Evolutionary conservation across 805 yeast genomes (phyloP).

Genomic region (Wickerhamiella sergipiensis): DNA sequence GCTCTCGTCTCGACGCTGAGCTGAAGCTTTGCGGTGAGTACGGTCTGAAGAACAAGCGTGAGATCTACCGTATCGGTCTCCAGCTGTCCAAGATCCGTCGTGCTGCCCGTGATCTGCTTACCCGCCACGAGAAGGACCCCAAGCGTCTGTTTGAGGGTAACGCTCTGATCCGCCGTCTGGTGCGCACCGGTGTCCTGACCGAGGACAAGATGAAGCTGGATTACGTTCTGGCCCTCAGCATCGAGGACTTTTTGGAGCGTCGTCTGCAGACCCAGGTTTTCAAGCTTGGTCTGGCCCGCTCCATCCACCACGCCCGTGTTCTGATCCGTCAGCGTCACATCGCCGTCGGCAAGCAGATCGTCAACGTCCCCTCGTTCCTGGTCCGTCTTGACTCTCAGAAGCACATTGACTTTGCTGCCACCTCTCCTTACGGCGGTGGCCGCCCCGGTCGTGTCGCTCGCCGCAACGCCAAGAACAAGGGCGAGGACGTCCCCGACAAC

Average conservation of each 20-base stretch:
- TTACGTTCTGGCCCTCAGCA: constrained; percentile 95
- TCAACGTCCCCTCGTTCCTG: constrained; percentile 97
- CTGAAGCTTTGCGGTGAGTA: constrained; percentile 98
- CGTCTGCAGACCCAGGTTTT: constrained; percentile 99
- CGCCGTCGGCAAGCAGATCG: constrained; percentile 99
- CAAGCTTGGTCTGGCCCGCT: constrained; percentile 98
- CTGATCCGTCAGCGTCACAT: constrained; percentile 98
- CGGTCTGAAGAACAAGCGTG: constrained; percentile 99
- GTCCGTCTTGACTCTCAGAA: constrained; percentile 99
- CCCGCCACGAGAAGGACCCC: constrained; percentile 99
- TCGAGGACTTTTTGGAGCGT: constrained; percentile 99
- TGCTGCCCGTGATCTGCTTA: constrained; percentile 99
- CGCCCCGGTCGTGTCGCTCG: constrained; percentile 99
- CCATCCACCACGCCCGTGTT: constrained; percentile 99
- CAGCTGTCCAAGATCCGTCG: constrained; percentile 99
- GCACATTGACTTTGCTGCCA: constrained; percentile 98
- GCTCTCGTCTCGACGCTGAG: constrained; percentile 98
- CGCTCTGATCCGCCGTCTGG: constrained; percentile 99
- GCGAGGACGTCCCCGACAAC: constrained; percentile 57
- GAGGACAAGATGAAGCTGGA: constrained; percentile 99
- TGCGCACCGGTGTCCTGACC: constrained; percentile 95
- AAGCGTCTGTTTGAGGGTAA: constrained; percentile 99
- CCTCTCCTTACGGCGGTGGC: constrained; percentile 99
- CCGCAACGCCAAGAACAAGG: constrained; percentile 59
- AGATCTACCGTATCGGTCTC: constrained; percentile 98